Percentiles rank a stretch among this genome's conserved stretches.
phyloP scores from a whole-genome alignment of 2,329 filamentous ascomycete genomes.

The Ceratocystis diversiconidia region DNA sequence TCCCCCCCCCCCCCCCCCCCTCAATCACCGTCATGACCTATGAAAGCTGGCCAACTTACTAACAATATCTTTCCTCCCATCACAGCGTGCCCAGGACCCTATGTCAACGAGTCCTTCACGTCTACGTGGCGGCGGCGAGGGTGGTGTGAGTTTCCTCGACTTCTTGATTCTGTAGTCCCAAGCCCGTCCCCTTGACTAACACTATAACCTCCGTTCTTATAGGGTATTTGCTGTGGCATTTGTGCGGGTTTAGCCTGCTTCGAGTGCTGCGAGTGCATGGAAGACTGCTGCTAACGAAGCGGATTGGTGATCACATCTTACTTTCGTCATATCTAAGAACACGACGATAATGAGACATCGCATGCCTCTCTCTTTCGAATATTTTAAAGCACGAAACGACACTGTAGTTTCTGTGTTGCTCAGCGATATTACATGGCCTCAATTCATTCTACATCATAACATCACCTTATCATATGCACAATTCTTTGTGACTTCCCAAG shows the following conservation, averaged over 20 bases:
- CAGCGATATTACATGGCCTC: too few relatives aligned
- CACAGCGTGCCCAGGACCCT: not conserved
- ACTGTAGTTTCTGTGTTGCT: too few relatives aligned
- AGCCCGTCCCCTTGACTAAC: not conserved
- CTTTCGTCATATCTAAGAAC: too few relatives aligned
- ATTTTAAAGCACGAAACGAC: too few relatives aligned
- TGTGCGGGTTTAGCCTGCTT: constrained; percentile 30
- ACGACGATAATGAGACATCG: too few relatives aligned
- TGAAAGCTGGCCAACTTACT: not conserved
- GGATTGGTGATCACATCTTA: not conserved
- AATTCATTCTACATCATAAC: not conserved
- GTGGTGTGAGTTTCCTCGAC: constrained; percentile 9
- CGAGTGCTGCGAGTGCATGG: constrained; percentile 23
- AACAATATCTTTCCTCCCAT: not conserved
- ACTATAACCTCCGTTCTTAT: not conserved
- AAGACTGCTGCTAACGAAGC: constrained; percentile 22
- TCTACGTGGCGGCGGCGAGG: constrained; percentile 11
- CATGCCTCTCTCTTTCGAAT: too few relatives aligned
- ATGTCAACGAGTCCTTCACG: constrained; percentile 7
- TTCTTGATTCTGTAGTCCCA: not conserved
- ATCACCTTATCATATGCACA: not conserved
- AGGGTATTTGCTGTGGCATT: constrained; percentile 30
- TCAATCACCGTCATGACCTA: not conserved
- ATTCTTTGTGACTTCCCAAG: not conserved
- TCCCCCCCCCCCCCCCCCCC: too few relatives aligned